Conservation (phyloP, 768 basidiomycete genomes). For the Tephrocybe sp. region DNA sequence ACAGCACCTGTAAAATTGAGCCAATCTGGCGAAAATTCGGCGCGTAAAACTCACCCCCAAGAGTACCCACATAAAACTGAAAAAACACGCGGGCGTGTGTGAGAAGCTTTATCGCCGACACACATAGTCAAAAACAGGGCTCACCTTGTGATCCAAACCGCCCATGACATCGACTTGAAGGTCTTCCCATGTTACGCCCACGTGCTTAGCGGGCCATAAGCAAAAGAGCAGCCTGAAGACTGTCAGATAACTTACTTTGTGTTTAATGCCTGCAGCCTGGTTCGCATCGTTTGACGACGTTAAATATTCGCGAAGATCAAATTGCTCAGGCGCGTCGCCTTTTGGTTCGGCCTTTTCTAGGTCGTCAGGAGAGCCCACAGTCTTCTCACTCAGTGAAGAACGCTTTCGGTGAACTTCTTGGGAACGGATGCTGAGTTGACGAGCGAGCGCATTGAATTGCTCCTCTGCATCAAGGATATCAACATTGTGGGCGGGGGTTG, state of each 20-base stretch:
- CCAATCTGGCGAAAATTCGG: neutral
- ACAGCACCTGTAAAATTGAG: slow-evolving; percentile 41
- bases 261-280: slow-evolving; percentile 62
- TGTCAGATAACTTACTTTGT: slow-evolving; percentile 41
- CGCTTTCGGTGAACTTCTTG: slow-evolving; percentile 17
- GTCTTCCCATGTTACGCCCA: slow-evolving; percentile 73
- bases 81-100: neutral
- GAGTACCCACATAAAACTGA: slow-evolving; percentile 58
- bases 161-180: slow-evolving; percentile 62
- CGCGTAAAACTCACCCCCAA: slow-evolving; percentile 46
- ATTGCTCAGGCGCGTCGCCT: slow-evolving; percentile 33
- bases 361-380: slow-evolving; percentile 42
- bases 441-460: slow-evolving; percentile 54
- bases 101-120: neutral
- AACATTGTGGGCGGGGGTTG: slow-evolving; percentile 31
- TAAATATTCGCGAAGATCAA: slow-evolving; percentile 69
- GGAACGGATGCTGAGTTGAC: slow-evolving; percentile 34
- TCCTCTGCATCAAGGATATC: slow-evolving; percentile 50
- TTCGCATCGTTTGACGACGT: slow-evolving; percentile 64
- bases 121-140: slow-evolving; percentile 7
- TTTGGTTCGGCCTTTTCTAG: slow-evolving; percentile 33
- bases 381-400: slow-evolving; percentile 23
- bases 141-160: slow-evolving; percentile 53
- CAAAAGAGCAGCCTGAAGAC: neutral
- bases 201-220: slow-evolving; percentile 40